phyloP scores from a whole-genome alignment of 129 eudicot genomes.

The Cynara cardunculus region DNA sequence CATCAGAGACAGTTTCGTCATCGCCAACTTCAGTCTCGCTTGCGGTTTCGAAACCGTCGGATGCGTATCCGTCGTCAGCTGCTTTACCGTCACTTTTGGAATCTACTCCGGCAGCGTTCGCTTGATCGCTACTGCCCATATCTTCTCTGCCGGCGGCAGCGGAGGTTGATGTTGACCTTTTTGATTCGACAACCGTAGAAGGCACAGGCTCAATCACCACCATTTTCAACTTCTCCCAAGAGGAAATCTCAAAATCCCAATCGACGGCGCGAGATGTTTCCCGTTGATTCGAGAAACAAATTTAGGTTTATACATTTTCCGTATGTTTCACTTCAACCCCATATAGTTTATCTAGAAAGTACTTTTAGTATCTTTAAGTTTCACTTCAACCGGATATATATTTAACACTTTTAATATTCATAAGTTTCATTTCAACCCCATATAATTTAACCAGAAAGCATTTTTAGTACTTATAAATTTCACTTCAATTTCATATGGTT shows the following conservation, averaged over 20 bases:
- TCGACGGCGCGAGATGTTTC: background rate
- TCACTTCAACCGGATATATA: no score
- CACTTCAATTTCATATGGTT: no score
- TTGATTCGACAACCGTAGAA: constrained; percentile 8
- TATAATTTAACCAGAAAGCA: no score
- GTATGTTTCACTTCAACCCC: background rate
- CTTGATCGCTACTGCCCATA: constrained; percentile 14
- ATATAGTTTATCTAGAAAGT: background rate
- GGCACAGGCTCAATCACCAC: constrained; percentile 48
- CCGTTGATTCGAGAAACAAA: constrained; percentile 12
- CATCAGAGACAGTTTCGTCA: constrained; percentile 19
- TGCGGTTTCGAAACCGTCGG: constrained; percentile 81
- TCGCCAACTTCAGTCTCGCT: constrained; percentile 52
- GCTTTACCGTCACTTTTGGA: constrained; percentile 1
- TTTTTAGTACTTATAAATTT: no score
- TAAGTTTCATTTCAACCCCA: no score
- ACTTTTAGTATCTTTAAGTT: background rate
- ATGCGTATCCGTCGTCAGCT: constrained; percentile 36
- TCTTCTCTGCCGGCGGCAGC: background rate
- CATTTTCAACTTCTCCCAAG: constrained; percentile 32
- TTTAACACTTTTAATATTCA: no score
- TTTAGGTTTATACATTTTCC: background rate
- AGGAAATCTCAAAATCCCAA: background rate
- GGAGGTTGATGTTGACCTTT: constrained; percentile 14
- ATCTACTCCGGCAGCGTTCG: background rate